Base-by-base conservation (phyloP, 352 stramenopile genomes). In the Pythium scleroteichum region DNA sequence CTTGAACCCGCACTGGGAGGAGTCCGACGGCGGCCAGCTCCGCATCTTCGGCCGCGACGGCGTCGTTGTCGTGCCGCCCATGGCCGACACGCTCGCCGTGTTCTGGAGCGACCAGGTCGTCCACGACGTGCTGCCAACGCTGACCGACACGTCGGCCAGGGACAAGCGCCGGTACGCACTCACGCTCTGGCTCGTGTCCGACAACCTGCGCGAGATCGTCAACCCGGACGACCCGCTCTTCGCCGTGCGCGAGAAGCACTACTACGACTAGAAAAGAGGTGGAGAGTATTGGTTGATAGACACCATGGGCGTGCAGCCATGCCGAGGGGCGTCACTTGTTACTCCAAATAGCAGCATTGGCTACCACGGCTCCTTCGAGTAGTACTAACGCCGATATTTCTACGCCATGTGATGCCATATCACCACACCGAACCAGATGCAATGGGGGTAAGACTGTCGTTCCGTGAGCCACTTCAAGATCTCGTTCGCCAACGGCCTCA, bases 21-120 rank as follows among this genome's bases (percentile, higher is more conserved):
- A 55, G n/a, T 59, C 49, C 19, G 63, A 83, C 47, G 77, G 82
- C 33, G 83, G 81, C 7, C 64, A 86, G 58, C 65, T 88, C 49
- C 73, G 82, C 35, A 74, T 88, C 44, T 82, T 79, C 53, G 71
- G 58, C 22, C 63, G 63, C 23, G 23, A 75, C 49, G 76, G 66
- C 22, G 44, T 67, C 13, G 49, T 71, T 3, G 85, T 93, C 60
- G 67, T 97, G 8, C 62, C 73, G 27, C 90, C 90, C 0, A 61
- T 76, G 39, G 71, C 78, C 8, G 87, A 96, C 70, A 79, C 86
- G 39, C 68, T 97, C 35, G 76, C 96, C 8, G 68, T 96, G 49
- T 97, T 98, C 72, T 87, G 83, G 69, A 94, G 84, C 40, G 83
- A 96, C 69, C 52, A 90, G 27, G 71, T 96, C 19, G 84, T 96